Base-by-base conservation (phyloP, 306 rosid genomes). In the Prunus fruticosa region DNA sequence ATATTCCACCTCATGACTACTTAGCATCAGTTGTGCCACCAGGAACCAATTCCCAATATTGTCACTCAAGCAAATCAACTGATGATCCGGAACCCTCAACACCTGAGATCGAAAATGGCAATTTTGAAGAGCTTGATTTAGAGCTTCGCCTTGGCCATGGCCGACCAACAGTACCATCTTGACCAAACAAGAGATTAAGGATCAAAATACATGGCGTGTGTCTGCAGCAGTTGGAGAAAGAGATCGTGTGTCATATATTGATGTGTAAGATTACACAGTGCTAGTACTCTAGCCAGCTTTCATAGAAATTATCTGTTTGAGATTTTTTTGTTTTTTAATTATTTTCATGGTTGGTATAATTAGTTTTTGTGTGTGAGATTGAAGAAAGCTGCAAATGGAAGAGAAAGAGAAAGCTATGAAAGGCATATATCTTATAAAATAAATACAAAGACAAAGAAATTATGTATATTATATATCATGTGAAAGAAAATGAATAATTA, bases 61-160 rank as follows among this genome's bases (percentile, higher is more conserved):
- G 64, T 71, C 27, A 57, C 49, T 74, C 80, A 12, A 64, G 5
- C 76, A 78, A 83, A 81, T 72, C 67, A 15, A 20, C 54, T 25
- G 50, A 79, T 23, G 81, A 25, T 43, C 69, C 84, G 69, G 70
- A 78, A 70, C 71, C 82, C 15, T 22, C 73, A 51, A 46, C 61
- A 49, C 71, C 86, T 11, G 41, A 43, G 43, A 72, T 79, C 52
- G 25, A 80, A 23, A 76, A 74, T 58, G 76, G 62, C 38, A 75
- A 74, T 19, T 85, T 81, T 78, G 92, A 89, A 83, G 97, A 90
- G 75, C 86, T 94, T 84, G 97, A 94, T 90, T 89, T 94, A 54
- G 98, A 94, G 93, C 97, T 94, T 14, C 87, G 97, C 41, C 85
- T 94, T 1, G 97, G 98, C 20, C 87, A 89, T 16, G 82, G 87